These are phyloP conservation scores for Coemansia sp. DNA, from an alignment of 192 early-diverging fungal genomes.

Conservation along the genomic window DNA sequence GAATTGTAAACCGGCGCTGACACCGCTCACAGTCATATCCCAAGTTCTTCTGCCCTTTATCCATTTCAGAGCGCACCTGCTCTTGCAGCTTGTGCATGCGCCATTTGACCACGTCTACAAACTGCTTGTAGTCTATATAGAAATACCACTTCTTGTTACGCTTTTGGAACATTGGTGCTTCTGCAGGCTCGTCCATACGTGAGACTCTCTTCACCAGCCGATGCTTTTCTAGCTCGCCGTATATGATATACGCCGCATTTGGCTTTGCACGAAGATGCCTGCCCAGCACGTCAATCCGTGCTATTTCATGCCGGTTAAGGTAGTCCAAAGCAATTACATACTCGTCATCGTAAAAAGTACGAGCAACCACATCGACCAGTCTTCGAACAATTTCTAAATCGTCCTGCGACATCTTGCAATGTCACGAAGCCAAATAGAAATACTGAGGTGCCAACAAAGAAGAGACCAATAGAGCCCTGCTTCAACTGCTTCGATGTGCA, in stretches of 20 bases:
- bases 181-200: conserved; percentile 31
- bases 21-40: conserved; percentile 68
- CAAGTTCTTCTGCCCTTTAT: conserved; percentile 68
- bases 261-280: conserved; percentile 60
- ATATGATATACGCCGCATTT: conserved; percentile 75
- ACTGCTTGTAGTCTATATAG: conserved; percentile 90
- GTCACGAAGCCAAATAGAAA: no score
- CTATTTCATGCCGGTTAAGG: conserved; percentile 66
- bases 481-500: no score
- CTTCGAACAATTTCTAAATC: conserved; percentile 55
- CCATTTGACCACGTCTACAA: conserved; percentile 91
- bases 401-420: conserved; percentile 33
- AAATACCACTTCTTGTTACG: conserved; percentile 62
- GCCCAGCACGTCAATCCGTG: conserved; percentile 77
- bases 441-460: no score
- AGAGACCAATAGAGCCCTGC: no score
- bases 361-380: conserved; percentile 70
- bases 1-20: conserved; percentile 56
- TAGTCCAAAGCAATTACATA: conserved; percentile 81
- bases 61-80: conserved; percentile 57
- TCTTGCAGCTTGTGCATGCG: conserved; percentile 82
- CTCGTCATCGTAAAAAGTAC: conserved; percentile 79
- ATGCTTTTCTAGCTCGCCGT: conserved; percentile 74
- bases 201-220: conserved; percentile 56
- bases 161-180: conserved; percentile 53